Conservation (phyloP, 2,329 filamentous ascomycete species). For the Aureobasidium sp. region DNA sequence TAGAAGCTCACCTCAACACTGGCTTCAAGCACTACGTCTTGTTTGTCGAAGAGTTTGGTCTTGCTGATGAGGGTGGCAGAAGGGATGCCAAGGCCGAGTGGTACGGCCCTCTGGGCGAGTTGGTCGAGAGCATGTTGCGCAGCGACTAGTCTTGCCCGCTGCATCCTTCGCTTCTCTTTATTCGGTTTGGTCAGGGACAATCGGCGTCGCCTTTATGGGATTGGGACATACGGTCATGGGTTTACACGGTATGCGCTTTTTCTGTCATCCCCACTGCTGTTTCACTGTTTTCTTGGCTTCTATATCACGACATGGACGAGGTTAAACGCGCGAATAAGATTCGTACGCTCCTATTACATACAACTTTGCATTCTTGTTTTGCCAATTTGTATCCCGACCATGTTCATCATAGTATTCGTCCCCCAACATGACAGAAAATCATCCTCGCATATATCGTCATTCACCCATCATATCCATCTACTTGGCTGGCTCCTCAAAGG, state of each 20-base stretch:
- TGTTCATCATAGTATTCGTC: not conserved
- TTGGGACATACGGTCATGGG: not conserved
- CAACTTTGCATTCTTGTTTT: not conserved
- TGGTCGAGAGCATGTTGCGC: conserved; percentile 95
- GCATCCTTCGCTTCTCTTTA: conserved; percentile 9
- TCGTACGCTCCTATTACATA: not conserved
- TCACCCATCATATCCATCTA: not conserved
- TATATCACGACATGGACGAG: not conserved
- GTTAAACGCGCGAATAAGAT: not conserved
- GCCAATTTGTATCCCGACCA: not conserved
- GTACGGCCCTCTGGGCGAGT: conserved; percentile 89
- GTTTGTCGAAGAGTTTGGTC: conserved; percentile 92
- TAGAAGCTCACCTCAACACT: conserved; percentile 96
- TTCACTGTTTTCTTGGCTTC: not conserved
- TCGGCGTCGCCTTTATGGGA: not conserved
- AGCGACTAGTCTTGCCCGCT: conserved; percentile 58
- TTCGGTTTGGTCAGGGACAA: not conserved
- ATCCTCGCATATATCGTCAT: not conserved
- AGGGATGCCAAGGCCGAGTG: conserved; percentile 56
- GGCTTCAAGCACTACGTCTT: conserved; percentile 99
- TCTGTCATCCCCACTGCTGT: not conserved
- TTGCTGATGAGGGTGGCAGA: conserved; percentile 63
- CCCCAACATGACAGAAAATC: not conserved
- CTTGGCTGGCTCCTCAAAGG: conserved; percentile 29
- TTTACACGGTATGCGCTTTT: conserved; percentile 3